Percentiles rank a stretch among this genome's conserved stretches.
These are phyloP conservation scores for Talaromyces albobiverticillius DNA, from an alignment of 2,329 filamentous ascomycete species.

Conservation along the genomic window DNA sequence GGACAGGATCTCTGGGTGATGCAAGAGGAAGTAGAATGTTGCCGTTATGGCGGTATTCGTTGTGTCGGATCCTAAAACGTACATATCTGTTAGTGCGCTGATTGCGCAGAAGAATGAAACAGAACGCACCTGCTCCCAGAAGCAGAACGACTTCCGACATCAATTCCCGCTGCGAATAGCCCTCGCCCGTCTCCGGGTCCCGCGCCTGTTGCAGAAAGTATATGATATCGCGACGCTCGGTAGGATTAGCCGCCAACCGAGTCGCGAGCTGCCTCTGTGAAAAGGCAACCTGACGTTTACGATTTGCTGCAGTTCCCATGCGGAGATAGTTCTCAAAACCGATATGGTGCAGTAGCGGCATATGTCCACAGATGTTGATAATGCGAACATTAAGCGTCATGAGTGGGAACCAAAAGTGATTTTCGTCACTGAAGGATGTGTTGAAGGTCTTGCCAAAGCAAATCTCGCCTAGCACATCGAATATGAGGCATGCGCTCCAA, in stretches of 20 bases:
- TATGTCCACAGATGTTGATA: not conserved
- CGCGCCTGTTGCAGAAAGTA: not conserved
- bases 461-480: not conserved
- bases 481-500: not conserved
- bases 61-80: not conserved
- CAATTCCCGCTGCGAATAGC: not conserved
- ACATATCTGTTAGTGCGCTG: not conserved
- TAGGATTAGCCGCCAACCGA: not conserved
- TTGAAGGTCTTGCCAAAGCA: not conserved
- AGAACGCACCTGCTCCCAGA: not conserved
- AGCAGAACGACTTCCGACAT: not conserved
- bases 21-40: not conserved
- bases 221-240: not conserved
- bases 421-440: not conserved
- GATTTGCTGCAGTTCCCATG: not conserved
- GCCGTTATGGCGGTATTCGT: not conserved
- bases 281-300: not conserved
- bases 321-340: not conserved
- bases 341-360: not conserved
- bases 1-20: not conserved
- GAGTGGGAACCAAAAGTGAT: not conserved
- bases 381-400: not conserved
- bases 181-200: not conserved
- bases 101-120: not conserved
- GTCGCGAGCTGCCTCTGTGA: not conserved